phyloP scores from a whole-genome alignment of 2,329 filamentous ascomycete species.

The Fusarium fujikuroi region DNA sequence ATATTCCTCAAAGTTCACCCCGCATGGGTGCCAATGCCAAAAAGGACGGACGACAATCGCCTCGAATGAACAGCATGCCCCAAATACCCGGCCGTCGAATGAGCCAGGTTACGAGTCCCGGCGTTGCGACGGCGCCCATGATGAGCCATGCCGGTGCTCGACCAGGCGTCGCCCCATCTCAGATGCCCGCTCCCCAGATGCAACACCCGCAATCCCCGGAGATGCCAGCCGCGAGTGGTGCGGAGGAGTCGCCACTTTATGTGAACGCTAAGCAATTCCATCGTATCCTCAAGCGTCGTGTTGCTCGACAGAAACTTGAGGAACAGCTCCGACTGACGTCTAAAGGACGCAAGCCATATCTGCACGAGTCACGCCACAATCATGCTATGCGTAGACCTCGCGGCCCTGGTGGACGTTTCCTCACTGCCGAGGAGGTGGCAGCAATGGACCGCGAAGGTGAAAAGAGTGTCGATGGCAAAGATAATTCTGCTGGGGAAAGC shows the following conservation, averaged over 20 bases:
- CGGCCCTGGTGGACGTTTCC: conserved; percentile 92
- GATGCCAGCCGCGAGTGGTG: conserved; percentile 72
- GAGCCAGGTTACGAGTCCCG: conserved; percentile 81
- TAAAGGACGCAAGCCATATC: conserved; percentile 95
- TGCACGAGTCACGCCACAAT: conserved; percentile 97
- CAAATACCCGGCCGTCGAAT: conserved; percentile 74
- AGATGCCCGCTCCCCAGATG: conserved; percentile 72
- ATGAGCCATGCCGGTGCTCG: conserved; percentile 73
- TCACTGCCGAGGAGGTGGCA: conserved; percentile 95
- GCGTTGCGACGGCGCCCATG: conserved; percentile 77
- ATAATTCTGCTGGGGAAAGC: conserved; percentile 41
- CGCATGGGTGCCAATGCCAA: conserved; percentile 81
- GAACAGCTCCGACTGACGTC: conserved; percentile 91
- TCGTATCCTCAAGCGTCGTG: conserved; percentile 91
- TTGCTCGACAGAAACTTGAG: conserved; percentile 92
- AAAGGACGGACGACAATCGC: conserved; percentile 77
- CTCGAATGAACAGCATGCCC: conserved; percentile 73
- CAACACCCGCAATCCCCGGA: conserved; percentile 82
- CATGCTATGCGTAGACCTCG: conserved; percentile 96
- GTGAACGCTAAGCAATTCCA: conserved; percentile 99
- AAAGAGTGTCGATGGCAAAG: conserved; percentile 55
- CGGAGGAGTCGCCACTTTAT: conserved; percentile 93
- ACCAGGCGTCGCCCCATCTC: conserved; percentile 64
- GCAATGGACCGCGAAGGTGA: conserved; percentile 78
- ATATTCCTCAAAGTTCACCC: conserved; percentile 77